Conservation (phyloP, 2,329 filamentous ascomycete genomes). For the Botryotinia narcissicola region DNA sequence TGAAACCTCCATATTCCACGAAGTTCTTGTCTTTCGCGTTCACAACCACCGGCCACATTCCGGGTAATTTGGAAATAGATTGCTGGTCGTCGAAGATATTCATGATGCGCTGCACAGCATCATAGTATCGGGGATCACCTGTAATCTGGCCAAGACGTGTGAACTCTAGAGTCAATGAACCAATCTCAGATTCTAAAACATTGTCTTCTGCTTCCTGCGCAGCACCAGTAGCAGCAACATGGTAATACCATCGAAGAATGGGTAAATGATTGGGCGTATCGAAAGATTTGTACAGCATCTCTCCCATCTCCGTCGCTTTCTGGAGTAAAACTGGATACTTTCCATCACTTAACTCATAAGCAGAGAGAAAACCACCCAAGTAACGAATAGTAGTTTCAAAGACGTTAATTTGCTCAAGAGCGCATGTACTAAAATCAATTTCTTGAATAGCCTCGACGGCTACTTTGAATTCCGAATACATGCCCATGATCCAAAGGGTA, state of each 20-base stretch:
- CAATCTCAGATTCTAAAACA: constrained; percentile 55
- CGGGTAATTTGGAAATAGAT: constrained; percentile 52
- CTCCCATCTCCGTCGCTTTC: constrained; percentile 37
- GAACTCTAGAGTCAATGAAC: constrained; percentile 59
- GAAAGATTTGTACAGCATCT: constrained; percentile 42
- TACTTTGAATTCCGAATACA: constrained; percentile 69
- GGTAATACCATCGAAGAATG: constrained; percentile 40
- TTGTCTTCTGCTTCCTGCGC: constrained; percentile 55
- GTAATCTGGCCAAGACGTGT: constrained; percentile 63
- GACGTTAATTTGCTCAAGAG: constrained; percentile 34
- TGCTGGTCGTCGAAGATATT: constrained; percentile 54
- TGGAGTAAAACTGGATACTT: constrained; percentile 33
- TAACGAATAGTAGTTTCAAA: constrained; percentile 44
- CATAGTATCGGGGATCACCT: constrained; percentile 57
- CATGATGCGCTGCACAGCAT: constrained; percentile 56
- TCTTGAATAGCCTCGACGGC: constrained; percentile 60
- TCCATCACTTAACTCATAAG: constrained; percentile 39
- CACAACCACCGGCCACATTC: constrained; percentile 59
- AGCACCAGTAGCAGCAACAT: constrained; percentile 50
- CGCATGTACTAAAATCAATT: constrained; percentile 45
- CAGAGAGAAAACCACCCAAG: constrained; percentile 41
- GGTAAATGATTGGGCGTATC: constrained; percentile 54
- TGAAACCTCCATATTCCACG: constrained; percentile 39
- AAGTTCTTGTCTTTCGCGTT: constrained; percentile 47
- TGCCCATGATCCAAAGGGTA: constrained; percentile 79